A percentile compares a stretch with the other conserved stretches of the same genome.
phyloP scores from a whole-genome alignment of 2,329 filamentous ascomycete genomes.

The Fusarium bulbicola region DNA sequence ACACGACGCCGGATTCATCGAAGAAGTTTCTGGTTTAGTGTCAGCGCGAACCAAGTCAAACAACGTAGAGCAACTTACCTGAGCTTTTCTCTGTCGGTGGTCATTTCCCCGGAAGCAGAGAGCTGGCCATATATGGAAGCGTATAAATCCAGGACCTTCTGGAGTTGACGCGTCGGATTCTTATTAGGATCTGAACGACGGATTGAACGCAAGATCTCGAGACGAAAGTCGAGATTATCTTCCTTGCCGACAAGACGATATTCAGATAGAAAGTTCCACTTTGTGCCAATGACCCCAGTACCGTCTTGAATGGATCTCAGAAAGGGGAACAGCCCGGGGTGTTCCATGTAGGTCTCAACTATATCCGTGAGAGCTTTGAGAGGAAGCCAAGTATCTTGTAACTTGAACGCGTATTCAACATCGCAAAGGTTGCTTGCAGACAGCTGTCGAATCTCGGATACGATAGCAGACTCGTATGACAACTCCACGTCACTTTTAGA shows the following conservation, averaged over 20 bases:
- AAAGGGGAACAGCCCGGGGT: rapidly evolving
- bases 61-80: neutral
- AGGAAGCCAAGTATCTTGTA: neutral
- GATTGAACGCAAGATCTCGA: neutral
- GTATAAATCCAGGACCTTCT: neutral
- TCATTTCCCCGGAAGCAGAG: neutral
- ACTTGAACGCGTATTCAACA: rapidly evolving
- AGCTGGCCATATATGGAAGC: neutral
- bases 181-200: neutral
- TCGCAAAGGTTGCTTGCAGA: neutral
- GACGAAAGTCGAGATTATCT: neutral
- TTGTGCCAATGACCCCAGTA: neutral
- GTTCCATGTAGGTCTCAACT: neutral
- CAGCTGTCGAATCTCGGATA: neutral
- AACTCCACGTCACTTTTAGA: neutral
- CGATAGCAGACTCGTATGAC: neutral
- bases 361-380: neutral
- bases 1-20: neutral
- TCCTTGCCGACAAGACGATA: neutral
- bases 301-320: neutral
- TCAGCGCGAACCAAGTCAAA: neutral
- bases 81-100: neutral
- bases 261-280: neutral
- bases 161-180: neutral
- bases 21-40: neutral